A percentile compares a stretch with the other conserved stretches of the same genome.
Evolutionary conservation across 208 protist species (phyloP).

Genomic region (Angomonas ambiguus): DNA sequence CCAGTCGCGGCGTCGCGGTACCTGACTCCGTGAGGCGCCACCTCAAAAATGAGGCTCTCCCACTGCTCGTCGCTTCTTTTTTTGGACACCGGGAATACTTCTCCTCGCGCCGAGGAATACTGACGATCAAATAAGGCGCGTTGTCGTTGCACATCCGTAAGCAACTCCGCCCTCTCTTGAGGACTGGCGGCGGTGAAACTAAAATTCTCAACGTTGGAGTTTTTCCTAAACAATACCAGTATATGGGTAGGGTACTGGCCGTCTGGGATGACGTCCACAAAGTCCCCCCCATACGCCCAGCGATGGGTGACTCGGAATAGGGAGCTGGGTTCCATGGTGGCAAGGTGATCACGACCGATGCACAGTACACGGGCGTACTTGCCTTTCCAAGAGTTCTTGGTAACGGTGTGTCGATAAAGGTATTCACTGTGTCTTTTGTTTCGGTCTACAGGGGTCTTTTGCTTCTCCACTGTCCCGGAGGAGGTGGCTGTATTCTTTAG

Average conservation of each 20-base stretch:
- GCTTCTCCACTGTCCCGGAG: not conserved
- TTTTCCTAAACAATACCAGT: constrained; percentile 34
- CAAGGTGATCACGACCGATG: constrained; percentile 39
- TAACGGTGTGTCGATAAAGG: constrained; percentile 30
- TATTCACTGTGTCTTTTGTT: not conserved
- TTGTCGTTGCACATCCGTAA: constrained; percentile 81
- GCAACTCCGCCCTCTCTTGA: constrained; percentile 72
- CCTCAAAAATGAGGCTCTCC: constrained; percentile 31
- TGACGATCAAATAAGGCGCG: constrained; percentile 44
- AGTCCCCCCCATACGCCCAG: constrained; percentile 47
- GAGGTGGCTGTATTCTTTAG: not conserved
- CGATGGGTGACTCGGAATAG: constrained; percentile 80
- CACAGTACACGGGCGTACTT: constrained; percentile 86
- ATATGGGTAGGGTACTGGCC: constrained; percentile 35
- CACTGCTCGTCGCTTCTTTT: constrained; percentile 44
- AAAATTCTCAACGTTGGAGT: constrained; percentile 42
- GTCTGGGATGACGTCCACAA: constrained; percentile 45
- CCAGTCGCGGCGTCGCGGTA: constrained; percentile 16
- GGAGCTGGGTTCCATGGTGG: constrained; percentile 71
- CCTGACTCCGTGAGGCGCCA: constrained; percentile 57
- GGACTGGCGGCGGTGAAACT: constrained; percentile 52
- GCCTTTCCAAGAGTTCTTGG: constrained; percentile 85
- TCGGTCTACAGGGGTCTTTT: not conserved
- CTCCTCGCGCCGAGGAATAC: constrained; percentile 19
- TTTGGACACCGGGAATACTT: constrained; percentile 53